Base-by-base conservation (phyloP, 306 rosid species). In the Luffa aegyptiaca region DNA sequence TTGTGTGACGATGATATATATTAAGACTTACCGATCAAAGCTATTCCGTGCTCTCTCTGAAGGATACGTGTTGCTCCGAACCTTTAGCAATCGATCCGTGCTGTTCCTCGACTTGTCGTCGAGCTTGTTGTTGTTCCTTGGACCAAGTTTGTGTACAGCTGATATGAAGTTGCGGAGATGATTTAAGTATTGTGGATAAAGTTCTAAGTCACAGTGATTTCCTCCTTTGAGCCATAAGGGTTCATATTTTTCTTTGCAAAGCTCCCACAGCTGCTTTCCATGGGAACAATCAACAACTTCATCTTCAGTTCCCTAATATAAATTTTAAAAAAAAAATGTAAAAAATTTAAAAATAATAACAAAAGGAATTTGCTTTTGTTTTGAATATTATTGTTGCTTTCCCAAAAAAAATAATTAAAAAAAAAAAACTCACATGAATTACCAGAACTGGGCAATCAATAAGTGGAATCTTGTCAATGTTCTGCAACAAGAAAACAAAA, bases 251-350 rank as follows among this genome's bases (percentile, higher is more conserved):
- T 87, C 90, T 57, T 85, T 86, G 45, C 91, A 86, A 18, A 87
- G 89, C 86, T 91, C 89, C 96, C 96, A 91, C 6, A 91, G 81
- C 49, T 85, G 91, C 85, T 89, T 89, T 0, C 96, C 96, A 75
- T 91, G 96, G 68, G 93, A 89, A 55, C 80, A 41, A 83, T 91
- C 93, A 81, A 91, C 96, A 31, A 91, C 86, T 71, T 91, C 91
- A 74, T 91, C 96, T 64, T 91, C 91, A 37, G 93, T 91, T 74
- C 96, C 96, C 93, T 91, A 75, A 87, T 62, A 72, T 33, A 53
- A 10, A 49, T 65, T 84, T 66, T 12, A 46, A 7, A 5, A 3
- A 64, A 12, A 8, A 48, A 62, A 3, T 1, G 10, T 46, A 31
- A 16, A 63, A 4, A 7, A 26, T 31, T 4, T 5, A 44, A 78